phyloP scores from a whole-genome alignment of 176 grass and related monocot species.

The Elymus sibiricus region DNA sequence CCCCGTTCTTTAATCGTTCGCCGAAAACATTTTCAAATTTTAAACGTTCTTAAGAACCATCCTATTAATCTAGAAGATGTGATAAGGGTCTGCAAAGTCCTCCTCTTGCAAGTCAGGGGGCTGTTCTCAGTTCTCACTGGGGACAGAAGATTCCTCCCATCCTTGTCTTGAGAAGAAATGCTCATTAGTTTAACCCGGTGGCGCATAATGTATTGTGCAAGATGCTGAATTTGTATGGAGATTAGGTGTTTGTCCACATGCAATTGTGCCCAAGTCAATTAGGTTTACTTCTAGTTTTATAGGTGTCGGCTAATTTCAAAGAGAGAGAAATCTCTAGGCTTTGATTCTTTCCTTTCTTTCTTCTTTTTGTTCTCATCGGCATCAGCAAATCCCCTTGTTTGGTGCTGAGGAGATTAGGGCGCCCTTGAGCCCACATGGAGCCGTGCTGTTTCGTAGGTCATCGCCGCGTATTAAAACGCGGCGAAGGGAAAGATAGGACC shows the following conservation, averaged over 20 bases:
- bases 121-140: slow-evolving; percentile 18
- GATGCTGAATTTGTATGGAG: slow-evolving; percentile 39
- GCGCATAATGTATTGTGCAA: slow-evolving; percentile 27
- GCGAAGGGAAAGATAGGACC: slow-evolving; percentile 28
- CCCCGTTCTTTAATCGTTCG: slow-evolving; percentile 16
- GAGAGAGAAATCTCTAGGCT: background rate
- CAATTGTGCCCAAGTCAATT: slow-evolving; percentile 49
- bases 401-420: slow-evolving; percentile 37
- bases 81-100: slow-evolving; percentile 21
- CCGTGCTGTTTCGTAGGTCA: slow-evolving; percentile 25
- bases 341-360: background rate
- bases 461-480: slow-evolving; percentile 18
- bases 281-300: slow-evolving; percentile 27
- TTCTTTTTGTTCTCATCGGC: background rate
- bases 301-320: slow-evolving; percentile 29
- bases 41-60: background rate
- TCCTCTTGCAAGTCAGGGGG: slow-evolving; percentile 6
- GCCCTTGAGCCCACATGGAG: slow-evolving; percentile 44
- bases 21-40: background rate
- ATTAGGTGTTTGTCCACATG: slow-evolving; percentile 60
- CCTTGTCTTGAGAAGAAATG: slow-evolving; percentile 19
- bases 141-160: slow-evolving; percentile 42
- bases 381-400: slow-evolving; percentile 42
- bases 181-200: slow-evolving; percentile 20
- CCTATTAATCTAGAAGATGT: slow-evolving; percentile 11